phyloP scores from a whole-genome alignment of 192 early-diverging fungal species.

The Coemansia sp. region DNA sequence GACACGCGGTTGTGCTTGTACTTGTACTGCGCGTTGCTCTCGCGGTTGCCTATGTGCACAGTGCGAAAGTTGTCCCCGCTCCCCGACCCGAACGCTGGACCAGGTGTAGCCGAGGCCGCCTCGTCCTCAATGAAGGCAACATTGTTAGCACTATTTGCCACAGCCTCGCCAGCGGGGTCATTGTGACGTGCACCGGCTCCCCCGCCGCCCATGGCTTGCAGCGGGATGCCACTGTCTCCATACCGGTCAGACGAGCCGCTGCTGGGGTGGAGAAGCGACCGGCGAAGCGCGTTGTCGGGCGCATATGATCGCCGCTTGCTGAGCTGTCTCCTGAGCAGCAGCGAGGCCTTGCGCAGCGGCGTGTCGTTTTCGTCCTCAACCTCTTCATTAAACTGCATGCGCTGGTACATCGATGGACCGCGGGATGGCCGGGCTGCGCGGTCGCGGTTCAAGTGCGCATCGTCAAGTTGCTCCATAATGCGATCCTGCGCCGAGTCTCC shows the following conservation, averaged over 20 bases:
- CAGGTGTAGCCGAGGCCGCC: slow-evolving; percentile 3
- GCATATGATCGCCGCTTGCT: slow-evolving; percentile 49
- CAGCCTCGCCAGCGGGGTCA: not conserved
- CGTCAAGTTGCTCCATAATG: slow-evolving; percentile 49
- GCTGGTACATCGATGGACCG: slow-evolving; percentile 51
- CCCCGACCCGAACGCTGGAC: slow-evolving; percentile 27
- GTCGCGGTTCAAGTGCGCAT: slow-evolving; percentile 44
- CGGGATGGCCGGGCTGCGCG: slow-evolving; percentile 44
- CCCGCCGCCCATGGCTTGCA: slow-evolving; percentile 21
- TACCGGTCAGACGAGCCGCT: slow-evolving; percentile 16
- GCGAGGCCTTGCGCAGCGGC: slow-evolving; percentile 37
- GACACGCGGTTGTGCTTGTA: slow-evolving; percentile 91
- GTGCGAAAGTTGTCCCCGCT: slow-evolving; percentile 58
- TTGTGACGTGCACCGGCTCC: not conserved
- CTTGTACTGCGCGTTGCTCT: slow-evolving; percentile 73
- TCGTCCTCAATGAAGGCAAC: slow-evolving; percentile 1
- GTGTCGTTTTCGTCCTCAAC: slow-evolving; percentile 40
- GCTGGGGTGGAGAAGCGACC: slow-evolving; percentile 28
- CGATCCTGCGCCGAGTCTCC: slow-evolving; percentile 19
- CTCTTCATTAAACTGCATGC: slow-evolving; percentile 50
- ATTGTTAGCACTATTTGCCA: not conserved
- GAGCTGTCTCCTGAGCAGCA: slow-evolving; percentile 38
- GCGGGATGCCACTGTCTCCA: slow-evolving; percentile 22
- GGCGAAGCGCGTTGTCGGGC: slow-evolving; percentile 23
- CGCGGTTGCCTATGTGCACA: slow-evolving; percentile 86